These are phyloP conservation scores for Thielaviopsis euricoi DNA, from an alignment of 2,329 filamentous ascomycete species.

Conservation along the genomic window DNA sequence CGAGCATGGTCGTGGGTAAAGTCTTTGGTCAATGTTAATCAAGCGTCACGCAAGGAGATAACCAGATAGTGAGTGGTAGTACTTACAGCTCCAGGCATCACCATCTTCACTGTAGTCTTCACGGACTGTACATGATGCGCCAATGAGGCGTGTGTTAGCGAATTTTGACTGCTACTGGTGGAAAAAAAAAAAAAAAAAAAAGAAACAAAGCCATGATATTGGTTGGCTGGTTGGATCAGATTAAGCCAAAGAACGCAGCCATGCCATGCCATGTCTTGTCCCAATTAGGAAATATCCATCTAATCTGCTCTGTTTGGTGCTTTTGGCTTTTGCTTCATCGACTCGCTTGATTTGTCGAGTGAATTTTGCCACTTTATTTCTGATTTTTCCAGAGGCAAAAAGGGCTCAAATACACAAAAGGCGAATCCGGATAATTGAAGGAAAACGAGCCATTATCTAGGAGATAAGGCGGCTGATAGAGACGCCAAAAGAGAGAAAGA, in stretches of 20 bases:
- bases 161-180: neutral
- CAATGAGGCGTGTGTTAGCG: neutral
- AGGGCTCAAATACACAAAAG: too few species aligned
- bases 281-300: constrained; percentile 13
- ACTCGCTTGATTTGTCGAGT: too few species aligned
- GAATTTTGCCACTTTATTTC: neutral
- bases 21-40: constrained; percentile 35
- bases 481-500: neutral
- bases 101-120: constrained; percentile 85
- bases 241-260: too few species aligned
- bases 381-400: too few species aligned
- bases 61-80: constrained; percentile 15
- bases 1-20: constrained; percentile 88
- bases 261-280: too few species aligned
- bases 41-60: neutral
- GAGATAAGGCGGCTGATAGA: neutral
- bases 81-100: constrained; percentile 89
- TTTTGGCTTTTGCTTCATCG: too few species aligned
- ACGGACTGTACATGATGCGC: constrained; percentile 40
- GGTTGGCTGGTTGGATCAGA: neutral
- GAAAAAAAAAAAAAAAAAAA: neutral
- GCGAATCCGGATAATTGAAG: neutral
- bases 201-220: too few species aligned
- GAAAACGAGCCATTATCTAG: neutral
- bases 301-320: neutral